These are phyloP conservation scores for Thecamonas trahens DNA, from an alignment of 78 protist genomes.

Conservation along the genomic window DNA sequence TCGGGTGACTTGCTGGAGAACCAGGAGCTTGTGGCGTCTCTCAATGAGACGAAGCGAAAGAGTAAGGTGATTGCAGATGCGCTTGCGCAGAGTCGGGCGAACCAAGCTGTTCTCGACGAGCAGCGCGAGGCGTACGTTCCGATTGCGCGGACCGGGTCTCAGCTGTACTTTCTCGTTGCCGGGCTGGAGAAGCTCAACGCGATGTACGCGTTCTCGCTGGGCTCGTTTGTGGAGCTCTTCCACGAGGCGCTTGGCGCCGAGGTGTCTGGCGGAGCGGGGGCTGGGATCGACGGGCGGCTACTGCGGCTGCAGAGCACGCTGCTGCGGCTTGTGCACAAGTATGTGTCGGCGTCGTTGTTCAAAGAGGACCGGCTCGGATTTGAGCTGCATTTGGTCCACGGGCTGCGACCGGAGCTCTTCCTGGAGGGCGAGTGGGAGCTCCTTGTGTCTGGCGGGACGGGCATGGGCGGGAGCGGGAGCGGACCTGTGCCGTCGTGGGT, in stretches of 20 bases:
- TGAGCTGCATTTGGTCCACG: conserved; percentile 48
- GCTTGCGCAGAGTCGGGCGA: conserved; percentile 29
- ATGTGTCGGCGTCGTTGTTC: conserved; percentile 55
- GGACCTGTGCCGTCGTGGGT: conserved; percentile 20
- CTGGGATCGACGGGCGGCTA: not conserved
- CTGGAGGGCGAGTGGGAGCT: conserved; percentile 16
- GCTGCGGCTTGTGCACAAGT: conserved; percentile 1
- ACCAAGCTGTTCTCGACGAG: conserved; percentile 44
- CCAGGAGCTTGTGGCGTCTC: conserved; percentile 50
- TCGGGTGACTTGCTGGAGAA: conserved; percentile 72
- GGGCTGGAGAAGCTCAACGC: conserved; percentile 41
- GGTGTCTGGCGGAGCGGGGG: not conserved
- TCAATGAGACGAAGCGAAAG: conserved; percentile 58
- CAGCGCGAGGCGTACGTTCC: conserved; percentile 67
- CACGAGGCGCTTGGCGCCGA: not conserved
- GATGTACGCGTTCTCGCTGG: conserved; percentile 72
- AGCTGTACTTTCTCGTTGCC: conserved; percentile 49
- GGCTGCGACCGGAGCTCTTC: conserved; percentile 19
- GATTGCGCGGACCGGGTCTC: conserved; percentile 41
- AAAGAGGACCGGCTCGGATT: conserved; percentile 64
- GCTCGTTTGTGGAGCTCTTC: conserved; percentile 30
- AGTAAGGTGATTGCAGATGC: conserved; percentile 24
- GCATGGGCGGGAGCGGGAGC: not conserved
- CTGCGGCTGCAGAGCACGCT: not conserved
- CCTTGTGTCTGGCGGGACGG: not conserved